phyloP scores from a whole-genome alignment of 2,329 filamentous ascomycete species.

The Boeremia exigua region DNA sequence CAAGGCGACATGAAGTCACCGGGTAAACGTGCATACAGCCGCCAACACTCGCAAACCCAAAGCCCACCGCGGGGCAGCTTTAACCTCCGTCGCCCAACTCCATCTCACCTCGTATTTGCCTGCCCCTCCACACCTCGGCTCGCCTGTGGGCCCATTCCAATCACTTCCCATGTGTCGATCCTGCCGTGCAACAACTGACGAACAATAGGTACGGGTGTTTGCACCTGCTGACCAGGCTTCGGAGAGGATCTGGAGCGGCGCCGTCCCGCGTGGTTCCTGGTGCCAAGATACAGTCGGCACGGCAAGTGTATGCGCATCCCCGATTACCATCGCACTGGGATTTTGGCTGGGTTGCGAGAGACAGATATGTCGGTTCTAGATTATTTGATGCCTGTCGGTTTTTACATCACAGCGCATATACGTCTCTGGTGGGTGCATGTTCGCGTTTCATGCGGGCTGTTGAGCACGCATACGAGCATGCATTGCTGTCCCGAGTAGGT shows the following conservation, averaged over 20 bases:
- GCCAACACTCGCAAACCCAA: no score
- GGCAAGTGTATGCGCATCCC: neutral
- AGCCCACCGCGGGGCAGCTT: no score
- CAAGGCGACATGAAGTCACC: no score
- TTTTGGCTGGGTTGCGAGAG: no score
- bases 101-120: conserved; percentile 7
- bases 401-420: neutral
- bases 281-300: neutral
- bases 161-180: conserved; percentile 6
- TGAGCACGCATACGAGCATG: neutral
- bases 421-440: neutral
- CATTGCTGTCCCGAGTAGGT: no score
- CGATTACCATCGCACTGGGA: neutral
- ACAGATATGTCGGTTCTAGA: neutral
- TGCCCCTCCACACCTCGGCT: conserved; percentile 9
- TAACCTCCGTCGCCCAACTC: neutral
- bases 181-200: conserved; percentile 7
- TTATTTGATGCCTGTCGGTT: neutral
- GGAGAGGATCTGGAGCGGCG: neutral
- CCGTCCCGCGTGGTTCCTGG: neutral
- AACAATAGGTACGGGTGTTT: neutral
- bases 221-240: neutral
- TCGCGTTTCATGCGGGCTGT: neutral
- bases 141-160: conserved; percentile 1
- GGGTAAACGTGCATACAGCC: neutral